phyloP scores from a whole-genome alignment of 192 early-diverging fungal species.

The Umbelopsis sp. region DNA sequence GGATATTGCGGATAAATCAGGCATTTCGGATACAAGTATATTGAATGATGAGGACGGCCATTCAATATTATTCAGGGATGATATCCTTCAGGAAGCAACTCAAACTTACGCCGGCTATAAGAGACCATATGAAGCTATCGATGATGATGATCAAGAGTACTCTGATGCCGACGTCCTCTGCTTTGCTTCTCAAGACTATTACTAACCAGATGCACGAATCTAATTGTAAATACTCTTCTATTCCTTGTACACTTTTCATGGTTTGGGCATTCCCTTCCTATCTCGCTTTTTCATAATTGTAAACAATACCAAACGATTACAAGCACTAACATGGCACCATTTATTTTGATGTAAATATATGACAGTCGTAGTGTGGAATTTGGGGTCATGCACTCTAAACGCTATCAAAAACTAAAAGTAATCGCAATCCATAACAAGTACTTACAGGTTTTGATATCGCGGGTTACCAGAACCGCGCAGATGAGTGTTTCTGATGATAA shows the following conservation, averaged over 20 bases:
- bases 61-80: background rate
- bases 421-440: slow-evolving; percentile 7
- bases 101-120: slow-evolving; percentile 3
- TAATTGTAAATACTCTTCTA: background rate
- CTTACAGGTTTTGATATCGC: slow-evolving; percentile 19
- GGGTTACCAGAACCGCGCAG: slow-evolving; percentile 18
- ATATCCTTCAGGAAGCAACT: slow-evolving; percentile 1
- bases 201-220: background rate
- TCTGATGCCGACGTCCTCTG: slow-evolving; percentile 1
- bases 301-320: background rate
- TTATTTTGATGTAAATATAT: background rate
- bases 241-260: background rate
- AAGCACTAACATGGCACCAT: background rate
- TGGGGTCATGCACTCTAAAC: background rate
- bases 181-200: slow-evolving; percentile 13
- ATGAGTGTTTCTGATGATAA: background rate
- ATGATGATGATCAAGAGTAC: background rate
- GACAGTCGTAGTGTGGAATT: background rate
- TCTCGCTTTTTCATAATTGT: background rate
- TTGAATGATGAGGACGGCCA: background rate
- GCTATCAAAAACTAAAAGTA: background rate
- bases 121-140: background rate
- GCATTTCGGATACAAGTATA: background rate
- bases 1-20: background rate
- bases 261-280: background rate